Conservation (phyloP, 169 alveolate genomes). For the Plasmodium vinckei region DNA sequence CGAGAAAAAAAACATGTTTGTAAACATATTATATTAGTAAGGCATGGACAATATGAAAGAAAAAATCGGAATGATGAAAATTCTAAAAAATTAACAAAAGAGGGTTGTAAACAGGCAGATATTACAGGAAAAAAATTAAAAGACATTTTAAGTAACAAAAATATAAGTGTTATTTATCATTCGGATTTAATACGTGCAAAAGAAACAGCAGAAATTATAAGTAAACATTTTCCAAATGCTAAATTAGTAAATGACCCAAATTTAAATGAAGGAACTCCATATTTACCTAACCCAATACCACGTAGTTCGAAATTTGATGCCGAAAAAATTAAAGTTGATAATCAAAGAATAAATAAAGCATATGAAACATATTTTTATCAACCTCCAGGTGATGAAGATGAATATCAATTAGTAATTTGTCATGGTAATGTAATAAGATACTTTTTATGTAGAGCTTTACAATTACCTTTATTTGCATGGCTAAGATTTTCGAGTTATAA, state of each 20-base stretch:
- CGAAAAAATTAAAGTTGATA: slow-evolving; percentile 74
- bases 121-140: slow-evolving; percentile 77
- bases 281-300: slow-evolving; percentile 79
- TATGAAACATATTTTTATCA: slow-evolving; percentile 78
- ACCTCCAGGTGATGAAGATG: slow-evolving; percentile 74
- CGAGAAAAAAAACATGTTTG: slow-evolving; percentile 34
- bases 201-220: slow-evolving; percentile 81
- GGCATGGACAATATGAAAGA: slow-evolving; percentile 80
- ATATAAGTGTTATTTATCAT: slow-evolving; percentile 80
- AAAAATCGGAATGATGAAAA: slow-evolving; percentile 72
- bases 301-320: slow-evolving; percentile 78
- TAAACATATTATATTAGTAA: slow-evolving; percentile 78
- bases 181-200: slow-evolving; percentile 80
- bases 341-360: slow-evolving; percentile 78
- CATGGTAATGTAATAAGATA: slow-evolving; percentile 82
- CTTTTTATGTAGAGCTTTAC: slow-evolving; percentile 81
- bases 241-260: slow-evolving; percentile 78
- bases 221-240: slow-evolving; percentile 81
- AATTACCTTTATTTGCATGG: slow-evolving; percentile 81
- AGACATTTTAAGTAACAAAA: slow-evolving; percentile 44
- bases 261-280: slow-evolving; percentile 82
- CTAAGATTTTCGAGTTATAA: slow-evolving; percentile 78
- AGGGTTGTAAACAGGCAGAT: slow-evolving; percentile 81
- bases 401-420: slow-evolving; percentile 78
- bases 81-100: slow-evolving; percentile 75